Conservation (phyloP, 2,329 filamentous ascomycete genomes). For the Colletotrichum aenigma region DNA sequence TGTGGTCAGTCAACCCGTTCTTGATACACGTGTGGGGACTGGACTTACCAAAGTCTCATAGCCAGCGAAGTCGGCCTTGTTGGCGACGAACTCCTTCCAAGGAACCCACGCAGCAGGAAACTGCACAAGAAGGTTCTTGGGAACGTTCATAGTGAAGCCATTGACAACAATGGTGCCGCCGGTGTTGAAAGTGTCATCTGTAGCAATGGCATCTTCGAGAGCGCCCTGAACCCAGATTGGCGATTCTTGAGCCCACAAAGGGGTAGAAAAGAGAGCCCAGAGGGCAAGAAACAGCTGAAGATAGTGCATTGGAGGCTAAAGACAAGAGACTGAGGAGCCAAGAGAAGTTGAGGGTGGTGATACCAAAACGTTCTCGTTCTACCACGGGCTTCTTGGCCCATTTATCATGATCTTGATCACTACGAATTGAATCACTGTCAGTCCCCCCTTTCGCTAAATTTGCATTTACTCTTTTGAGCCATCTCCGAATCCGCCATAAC, state of each 20-base stretch:
- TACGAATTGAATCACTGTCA: neutral
- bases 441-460: neutral
- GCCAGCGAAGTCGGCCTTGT: slow-evolving; percentile 33
- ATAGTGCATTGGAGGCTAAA: neutral
- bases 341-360: neutral
- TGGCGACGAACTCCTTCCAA: slow-evolving; percentile 40
- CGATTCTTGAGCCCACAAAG: slow-evolving; percentile 29
- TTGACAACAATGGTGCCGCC: slow-evolving; percentile 50
- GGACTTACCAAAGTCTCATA: slow-evolving; percentile 37
- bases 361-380: neutral
- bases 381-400: neutral
- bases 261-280: neutral
- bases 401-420: neutral
- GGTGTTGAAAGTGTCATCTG: slow-evolving; percentile 43
- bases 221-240: slow-evolving; percentile 36
- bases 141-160: slow-evolving; percentile 48
- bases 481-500: neutral
- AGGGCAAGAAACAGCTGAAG: neutral
- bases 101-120: slow-evolving; percentile 51
- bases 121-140: slow-evolving; percentile 53
- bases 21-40: neutral
- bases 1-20: neutral
- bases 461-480: neutral
- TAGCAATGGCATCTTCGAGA: slow-evolving; percentile 33
- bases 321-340: neutral